Evolutionary conservation across 2,329 filamentous ascomycete species (phyloP).

Genomic region (Paecilomyces sp.): DNA sequence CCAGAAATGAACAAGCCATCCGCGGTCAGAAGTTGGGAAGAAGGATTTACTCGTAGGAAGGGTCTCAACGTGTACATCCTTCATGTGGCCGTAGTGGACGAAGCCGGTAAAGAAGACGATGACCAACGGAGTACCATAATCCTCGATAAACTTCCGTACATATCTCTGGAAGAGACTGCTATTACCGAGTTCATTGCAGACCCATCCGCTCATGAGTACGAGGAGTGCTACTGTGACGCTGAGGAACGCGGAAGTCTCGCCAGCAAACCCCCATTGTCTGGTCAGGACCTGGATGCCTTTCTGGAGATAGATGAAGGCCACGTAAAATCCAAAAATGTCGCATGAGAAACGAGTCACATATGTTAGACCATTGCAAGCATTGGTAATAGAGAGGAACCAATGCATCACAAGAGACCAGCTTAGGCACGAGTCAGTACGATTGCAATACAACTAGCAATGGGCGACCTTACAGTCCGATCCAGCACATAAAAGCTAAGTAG

Average conservation of each 20-base stretch:
- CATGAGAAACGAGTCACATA: slow-evolving; percentile 89
- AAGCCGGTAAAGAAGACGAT: slow-evolving; percentile 87
- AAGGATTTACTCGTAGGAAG: slow-evolving; percentile 73
- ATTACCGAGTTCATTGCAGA: slow-evolving; percentile 63
- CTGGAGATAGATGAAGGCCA: slow-evolving; percentile 84
- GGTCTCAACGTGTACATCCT: slow-evolving; percentile 58
- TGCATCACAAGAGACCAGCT: slow-evolving; percentile 81
- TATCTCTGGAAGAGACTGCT: slow-evolving; percentile 68
- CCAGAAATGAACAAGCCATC: slow-evolving; percentile 80
- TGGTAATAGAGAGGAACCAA: slow-evolving; percentile 74
- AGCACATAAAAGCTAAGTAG: slow-evolving; percentile 85
- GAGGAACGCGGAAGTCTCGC: slow-evolving; percentile 62
- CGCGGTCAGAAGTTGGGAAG: slow-evolving; percentile 64
- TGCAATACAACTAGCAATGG: not conserved
- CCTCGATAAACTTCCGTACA: slow-evolving; percentile 75
- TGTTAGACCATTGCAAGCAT: slow-evolving; percentile 79
- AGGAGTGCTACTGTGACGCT: slow-evolving; percentile 70
- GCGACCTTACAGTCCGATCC: slow-evolving; percentile 67
- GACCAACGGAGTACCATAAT: slow-evolving; percentile 79
- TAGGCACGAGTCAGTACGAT: not conserved
- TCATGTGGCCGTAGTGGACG: slow-evolving; percentile 78
- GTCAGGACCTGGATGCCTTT: slow-evolving; percentile 83
- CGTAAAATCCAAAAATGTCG: slow-evolving; percentile 91
- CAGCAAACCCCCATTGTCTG: slow-evolving; percentile 57
- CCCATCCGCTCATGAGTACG: slow-evolving; percentile 69